Conservation (phyloP, 495 filamentous ascomycete species). For the Entonaema liquescens region DNA sequence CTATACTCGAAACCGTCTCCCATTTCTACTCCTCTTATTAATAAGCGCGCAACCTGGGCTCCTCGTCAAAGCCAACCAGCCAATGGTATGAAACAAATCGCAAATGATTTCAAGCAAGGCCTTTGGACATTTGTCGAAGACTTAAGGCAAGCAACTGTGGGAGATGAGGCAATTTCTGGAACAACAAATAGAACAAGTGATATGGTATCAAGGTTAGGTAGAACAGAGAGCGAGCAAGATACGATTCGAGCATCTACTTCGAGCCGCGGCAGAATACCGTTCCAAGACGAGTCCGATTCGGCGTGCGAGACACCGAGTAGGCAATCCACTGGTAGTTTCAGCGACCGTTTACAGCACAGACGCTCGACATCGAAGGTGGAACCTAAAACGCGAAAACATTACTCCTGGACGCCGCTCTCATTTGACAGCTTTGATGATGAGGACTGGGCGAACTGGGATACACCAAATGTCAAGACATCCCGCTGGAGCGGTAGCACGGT, state of each 20-base stretch:
- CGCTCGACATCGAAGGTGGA: constrained; percentile 35
- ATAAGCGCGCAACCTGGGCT: constrained; percentile 60
- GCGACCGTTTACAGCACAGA: constrained; percentile 40
- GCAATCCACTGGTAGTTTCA: constrained; percentile 39
- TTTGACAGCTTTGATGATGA: constrained; percentile 68
- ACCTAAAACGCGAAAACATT: constrained; percentile 50
- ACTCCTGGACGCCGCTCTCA: constrained; percentile 59
- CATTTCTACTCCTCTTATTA: constrained; percentile 32
- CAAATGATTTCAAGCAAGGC: constrained; percentile 86
- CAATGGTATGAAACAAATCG: constrained; percentile 76
- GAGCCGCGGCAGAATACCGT: constrained; percentile 42
- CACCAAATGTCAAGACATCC: constrained; percentile 57
- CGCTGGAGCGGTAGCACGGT: constrained; percentile 61
- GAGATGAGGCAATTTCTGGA: constrained; percentile 79
- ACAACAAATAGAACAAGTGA: constrained; percentile 46
- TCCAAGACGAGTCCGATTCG: constrained; percentile 33
- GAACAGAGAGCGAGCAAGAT: constrained; percentile 47
- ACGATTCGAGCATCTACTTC: constrained; percentile 49
- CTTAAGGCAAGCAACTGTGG: constrained; percentile 91
- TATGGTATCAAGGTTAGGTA: constrained; percentile 40
- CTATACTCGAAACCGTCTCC: constrained; percentile 37
- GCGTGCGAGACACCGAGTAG: constrained; percentile 29
- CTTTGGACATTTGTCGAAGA: constrained; percentile 98
- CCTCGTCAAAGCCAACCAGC: constrained; percentile 49
- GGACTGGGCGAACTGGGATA: constrained; percentile 78